Evolutionary conservation across 768 basidiomycete genomes (phyloP).

Genomic region (Trametes villosa): DNA sequence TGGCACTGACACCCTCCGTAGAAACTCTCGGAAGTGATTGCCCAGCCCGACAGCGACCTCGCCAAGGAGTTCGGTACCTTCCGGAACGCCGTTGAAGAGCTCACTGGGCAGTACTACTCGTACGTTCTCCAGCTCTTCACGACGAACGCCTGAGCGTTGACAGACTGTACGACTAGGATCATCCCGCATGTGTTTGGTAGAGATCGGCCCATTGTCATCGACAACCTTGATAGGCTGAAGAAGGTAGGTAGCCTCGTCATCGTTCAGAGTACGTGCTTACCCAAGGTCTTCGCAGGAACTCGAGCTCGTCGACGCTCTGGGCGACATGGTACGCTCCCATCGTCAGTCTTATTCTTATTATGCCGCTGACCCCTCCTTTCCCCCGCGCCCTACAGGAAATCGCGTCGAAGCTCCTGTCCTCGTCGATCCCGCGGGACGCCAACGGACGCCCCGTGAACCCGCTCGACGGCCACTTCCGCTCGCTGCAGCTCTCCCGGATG

Average conservation of each 20-base stretch:
- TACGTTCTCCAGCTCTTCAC: slow-evolving; percentile 32
- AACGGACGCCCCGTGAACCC: slow-evolving; percentile 57
- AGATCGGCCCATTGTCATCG: slow-evolving; percentile 50
- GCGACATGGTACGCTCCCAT: slow-evolving; percentile 54
- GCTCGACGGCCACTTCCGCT: slow-evolving; percentile 57
- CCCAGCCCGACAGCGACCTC: slow-evolving; percentile 45
- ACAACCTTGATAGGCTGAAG: slow-evolving; percentile 43
- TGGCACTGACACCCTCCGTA: background rate
- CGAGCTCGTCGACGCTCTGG: slow-evolving; percentile 65
- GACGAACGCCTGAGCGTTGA: no score
- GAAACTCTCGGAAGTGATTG: slow-evolving; percentile 48
- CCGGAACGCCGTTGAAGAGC: slow-evolving; percentile 46
- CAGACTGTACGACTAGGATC: slow-evolving; percentile 36
- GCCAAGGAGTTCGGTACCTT: slow-evolving; percentile 45
- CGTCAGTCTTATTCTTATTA: background rate
- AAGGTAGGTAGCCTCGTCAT: slow-evolving; percentile 33
- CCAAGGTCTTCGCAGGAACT: slow-evolving; percentile 45
- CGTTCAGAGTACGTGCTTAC: background rate
- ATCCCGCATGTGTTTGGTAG: slow-evolving; percentile 69
- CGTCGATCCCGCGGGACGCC: slow-evolving; percentile 42
- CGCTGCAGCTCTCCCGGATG: slow-evolving; percentile 57
- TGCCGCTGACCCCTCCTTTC: background rate
- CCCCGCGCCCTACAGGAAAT: slow-evolving; percentile 46
- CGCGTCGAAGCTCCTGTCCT: slow-evolving; percentile 57
- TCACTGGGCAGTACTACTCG: slow-evolving; percentile 63